phyloP scores from a whole-genome alignment of 768 basidiomycete species.

The Gloeophyllum trabeum region DNA sequence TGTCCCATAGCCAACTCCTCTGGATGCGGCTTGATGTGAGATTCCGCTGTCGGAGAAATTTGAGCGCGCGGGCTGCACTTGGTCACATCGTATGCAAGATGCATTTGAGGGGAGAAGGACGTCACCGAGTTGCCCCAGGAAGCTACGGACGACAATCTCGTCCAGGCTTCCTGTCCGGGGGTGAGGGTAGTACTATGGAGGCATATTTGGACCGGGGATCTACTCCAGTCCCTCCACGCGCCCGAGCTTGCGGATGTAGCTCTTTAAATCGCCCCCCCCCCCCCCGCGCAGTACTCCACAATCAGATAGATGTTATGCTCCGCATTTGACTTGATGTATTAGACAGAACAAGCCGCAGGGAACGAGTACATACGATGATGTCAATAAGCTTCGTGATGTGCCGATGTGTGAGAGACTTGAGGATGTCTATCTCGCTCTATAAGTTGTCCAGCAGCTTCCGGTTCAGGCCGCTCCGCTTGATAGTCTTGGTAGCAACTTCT shows the following conservation, averaged over 20 bases:
- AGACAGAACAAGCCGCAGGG: neutral
- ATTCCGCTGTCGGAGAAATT: constrained; percentile 80
- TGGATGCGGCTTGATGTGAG: constrained; percentile 91
- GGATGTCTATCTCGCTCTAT: constrained; percentile 95
- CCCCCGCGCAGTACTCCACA: constrained; percentile 95
- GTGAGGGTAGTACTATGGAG: constrained; percentile 82
- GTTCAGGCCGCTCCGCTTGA: constrained; percentile 78
- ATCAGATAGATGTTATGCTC: constrained; percentile 84
- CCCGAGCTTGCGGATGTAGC: constrained; percentile 97
- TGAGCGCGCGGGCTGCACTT: constrained; percentile 72
- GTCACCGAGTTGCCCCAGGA: constrained; percentile 79
- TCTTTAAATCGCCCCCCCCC: constrained; percentile 94
- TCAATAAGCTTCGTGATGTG: constrained; percentile 91
- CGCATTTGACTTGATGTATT: constrained; percentile 36
- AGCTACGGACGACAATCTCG: constrained; percentile 84
- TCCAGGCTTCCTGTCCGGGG: constrained; percentile 84
- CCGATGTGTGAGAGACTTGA: constrained; percentile 85
- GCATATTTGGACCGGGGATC: constrained; percentile 51
- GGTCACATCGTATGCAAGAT: neutral
- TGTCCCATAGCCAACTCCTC: constrained; percentile 82
- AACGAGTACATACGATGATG: constrained; percentile 57
- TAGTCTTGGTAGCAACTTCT: constrained; percentile 89
- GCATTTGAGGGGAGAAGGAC: constrained; percentile 13
- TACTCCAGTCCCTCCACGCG: constrained; percentile 85
- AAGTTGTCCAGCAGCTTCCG: constrained; percentile 93